Base-by-base conservation (phyloP, 192 early-diverging fungal genomes). In the Diversispora epigaea region DNA sequence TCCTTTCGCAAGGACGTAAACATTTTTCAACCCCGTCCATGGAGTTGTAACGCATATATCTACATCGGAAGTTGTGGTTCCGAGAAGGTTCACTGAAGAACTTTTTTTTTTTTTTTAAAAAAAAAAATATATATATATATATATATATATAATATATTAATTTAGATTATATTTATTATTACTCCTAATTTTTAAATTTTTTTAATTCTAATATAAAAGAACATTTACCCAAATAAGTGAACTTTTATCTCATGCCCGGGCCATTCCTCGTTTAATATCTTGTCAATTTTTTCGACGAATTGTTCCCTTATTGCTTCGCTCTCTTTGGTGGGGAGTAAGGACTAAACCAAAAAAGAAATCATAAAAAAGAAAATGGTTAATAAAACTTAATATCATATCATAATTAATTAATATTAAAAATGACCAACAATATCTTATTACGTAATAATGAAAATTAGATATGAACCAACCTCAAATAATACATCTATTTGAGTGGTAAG, bases 21-120 rank as follows among this genome's bases (percentile, higher is more conserved):
- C 87, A 68, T 92, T 86, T 66, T 87, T 83, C 19, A 93, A 80
- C 76, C 93, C 93, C 39, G 86, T 83, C 88, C 91, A 93, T 22
- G 87, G 81, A 1, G 95, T 97, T n/a, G 89, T 93, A 68, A 98
- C 80, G 77, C 95, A 96, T 22, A 98, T 84, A 80, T 98, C 96
- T 10, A 98, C 93, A 80, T 98, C 96, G 49, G 92, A 93, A 19
- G 81, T 81, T 47, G 82, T 86, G 0, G 94, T 95, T 22, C 93
- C 96, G 32, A 98, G 83, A 50, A 91, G 91, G 81, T 96, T 97
- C 44, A 92, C 89, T 0, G 94, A 92, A 6, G 96, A 96, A 41
- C 91, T 93, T 50, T 25, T n/a, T n/a, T n/a, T n/a, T n/a, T n/a
- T n/a, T n/a, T n/a, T 12, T 39, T 43, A 39, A 68, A 55, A 21